A percentile compares a stretch with the other conserved stretches of the same genome.
Conservation (phyloP, 2,329 filamentous ascomycete species). For the Chaetothyriales sp. region DNA sequence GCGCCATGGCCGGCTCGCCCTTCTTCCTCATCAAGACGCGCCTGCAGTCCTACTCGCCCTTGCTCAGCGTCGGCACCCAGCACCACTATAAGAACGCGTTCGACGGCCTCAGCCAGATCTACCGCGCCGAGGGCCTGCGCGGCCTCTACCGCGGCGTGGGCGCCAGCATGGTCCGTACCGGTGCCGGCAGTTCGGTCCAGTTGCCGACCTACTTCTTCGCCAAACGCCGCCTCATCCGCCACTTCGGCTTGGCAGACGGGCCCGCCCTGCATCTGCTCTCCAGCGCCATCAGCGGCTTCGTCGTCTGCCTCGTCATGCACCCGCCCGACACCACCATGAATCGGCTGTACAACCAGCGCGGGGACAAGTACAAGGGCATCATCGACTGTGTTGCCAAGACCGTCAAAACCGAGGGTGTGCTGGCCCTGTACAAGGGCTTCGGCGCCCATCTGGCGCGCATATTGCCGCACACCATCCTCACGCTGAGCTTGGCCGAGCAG, state of each 20-base stretch:
- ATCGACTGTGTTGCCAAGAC: conserved; percentile 89
- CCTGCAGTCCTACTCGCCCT: conserved; percentile 84
- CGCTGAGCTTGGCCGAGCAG: conserved; percentile 85
- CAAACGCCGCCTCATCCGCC: conserved; percentile 68
- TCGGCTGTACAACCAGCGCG: conserved; percentile 95
- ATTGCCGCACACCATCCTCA: conserved; percentile 87
- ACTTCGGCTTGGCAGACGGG: conserved; percentile 81
- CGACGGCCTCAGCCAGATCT: conserved; percentile 73
- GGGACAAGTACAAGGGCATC: conserved; percentile 86
- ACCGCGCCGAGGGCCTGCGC: conserved; percentile 57
- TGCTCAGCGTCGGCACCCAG: conserved; percentile 90
- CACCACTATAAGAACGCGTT: conserved; percentile 77
- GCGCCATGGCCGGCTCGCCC: conserved; percentile 81
- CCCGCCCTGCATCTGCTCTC: conserved; percentile 77
- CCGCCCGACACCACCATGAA: conserved; percentile 84
- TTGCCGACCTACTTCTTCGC: conserved; percentile 97
- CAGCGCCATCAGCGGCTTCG: conserved; percentile 81
- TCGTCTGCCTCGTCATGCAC: conserved; percentile 91
- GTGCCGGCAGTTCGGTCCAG: conserved; percentile 90
- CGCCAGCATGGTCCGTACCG: conserved; percentile 89
- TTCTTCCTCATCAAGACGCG: conserved; percentile 98
- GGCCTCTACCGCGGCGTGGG: conserved; percentile 84
- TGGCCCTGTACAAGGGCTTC: conserved; percentile 97
- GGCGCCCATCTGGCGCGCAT: conserved; percentile 89
- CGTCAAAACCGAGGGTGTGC: conserved; percentile 72